Evolutionary conservation across 1,284 basidiomycete species (phyloP).

Genomic region (Pascua sp.): DNA sequence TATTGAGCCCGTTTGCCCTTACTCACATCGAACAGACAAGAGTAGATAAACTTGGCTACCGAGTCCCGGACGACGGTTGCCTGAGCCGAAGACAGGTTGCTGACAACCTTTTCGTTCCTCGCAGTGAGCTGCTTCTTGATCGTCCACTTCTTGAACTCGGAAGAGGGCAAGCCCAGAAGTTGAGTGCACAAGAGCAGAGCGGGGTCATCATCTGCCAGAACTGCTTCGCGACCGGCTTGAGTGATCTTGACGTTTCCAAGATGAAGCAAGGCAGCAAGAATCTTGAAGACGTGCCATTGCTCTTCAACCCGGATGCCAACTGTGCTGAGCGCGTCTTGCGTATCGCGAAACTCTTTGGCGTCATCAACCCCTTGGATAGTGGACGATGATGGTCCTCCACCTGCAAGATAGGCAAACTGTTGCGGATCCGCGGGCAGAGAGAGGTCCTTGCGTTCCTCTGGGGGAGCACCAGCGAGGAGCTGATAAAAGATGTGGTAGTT

Average conservation of each 20-base stretch:
- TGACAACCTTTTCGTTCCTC: slow-evolving; percentile 91
- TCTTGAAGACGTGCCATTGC: slow-evolving; percentile 96
- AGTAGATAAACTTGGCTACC: slow-evolving; percentile 98
- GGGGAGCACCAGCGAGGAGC: slow-evolving; percentile 91
- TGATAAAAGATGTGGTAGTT: slow-evolving; percentile 99
- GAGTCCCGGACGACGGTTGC: slow-evolving; percentile 95
- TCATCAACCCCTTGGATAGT: slow-evolving; percentile 92
- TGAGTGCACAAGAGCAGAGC: slow-evolving; percentile 76
- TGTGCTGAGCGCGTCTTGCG: slow-evolving; percentile 90
- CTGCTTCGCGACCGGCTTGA: slow-evolving; percentile 74
- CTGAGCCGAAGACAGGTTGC: slow-evolving; percentile 77
- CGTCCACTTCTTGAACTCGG: slow-evolving; percentile 99
- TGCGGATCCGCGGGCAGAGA: slow-evolving; percentile 75
- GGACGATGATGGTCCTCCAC: slow-evolving; percentile 81
- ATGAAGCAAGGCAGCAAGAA: slow-evolving; percentile 89
- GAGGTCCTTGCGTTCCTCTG: slow-evolving; percentile 92
- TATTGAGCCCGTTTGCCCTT: not conserved
- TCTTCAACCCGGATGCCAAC: slow-evolving; percentile 96
- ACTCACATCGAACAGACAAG: slow-evolving; percentile 76
- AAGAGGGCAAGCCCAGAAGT: slow-evolving; percentile 82
- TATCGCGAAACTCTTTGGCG: slow-evolving; percentile 87
- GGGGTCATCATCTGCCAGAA: slow-evolving; percentile 79
- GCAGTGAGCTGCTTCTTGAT: slow-evolving; percentile 96
- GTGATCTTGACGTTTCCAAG: slow-evolving; percentile 93
- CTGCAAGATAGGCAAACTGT: slow-evolving; percentile 89